Conservation (phyloP, 2,329 filamentous ascomycete species). For the Alternaria brassicicola region DNA sequence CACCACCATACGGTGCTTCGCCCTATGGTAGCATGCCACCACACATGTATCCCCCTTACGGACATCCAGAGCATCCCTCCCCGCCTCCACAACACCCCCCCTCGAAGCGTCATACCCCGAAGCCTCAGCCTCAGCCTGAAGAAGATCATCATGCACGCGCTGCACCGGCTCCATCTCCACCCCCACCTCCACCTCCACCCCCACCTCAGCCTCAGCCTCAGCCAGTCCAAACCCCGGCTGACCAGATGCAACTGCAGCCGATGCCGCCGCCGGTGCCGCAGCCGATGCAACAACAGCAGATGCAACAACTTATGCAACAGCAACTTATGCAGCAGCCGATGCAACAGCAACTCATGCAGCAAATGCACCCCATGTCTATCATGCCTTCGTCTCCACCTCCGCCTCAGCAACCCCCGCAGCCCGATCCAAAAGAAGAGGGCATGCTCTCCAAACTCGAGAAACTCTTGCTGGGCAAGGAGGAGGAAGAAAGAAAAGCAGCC, state of each 20-base stretch:
- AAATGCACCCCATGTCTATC: slow-evolving; percentile 11
- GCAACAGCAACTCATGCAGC: slow-evolving; percentile 12
- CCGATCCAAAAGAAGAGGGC: slow-evolving; percentile 36
- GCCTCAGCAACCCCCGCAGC: slow-evolving; percentile 28
- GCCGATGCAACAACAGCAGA: slow-evolving; percentile 8
- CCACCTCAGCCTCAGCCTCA: slow-evolving; percentile 27
- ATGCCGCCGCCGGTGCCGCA: slow-evolving; percentile 8
- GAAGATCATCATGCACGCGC: slow-evolving; percentile 31
- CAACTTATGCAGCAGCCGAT: slow-evolving; percentile 13
- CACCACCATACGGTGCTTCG: slow-evolving; percentile 33
- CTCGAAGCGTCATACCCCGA: slow-evolving; percentile 39
- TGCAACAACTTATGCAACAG: slow-evolving; percentile 12
- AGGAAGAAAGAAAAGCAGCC: slow-evolving; percentile 36
- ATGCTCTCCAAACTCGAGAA: slow-evolving; percentile 42
- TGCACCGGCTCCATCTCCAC: slow-evolving; percentile 23
- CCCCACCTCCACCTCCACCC: background rate
- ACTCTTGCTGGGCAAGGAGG: slow-evolving; percentile 38
- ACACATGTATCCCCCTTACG: slow-evolving; percentile 36
- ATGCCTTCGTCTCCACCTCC: slow-evolving; percentile 25
- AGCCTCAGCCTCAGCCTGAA: slow-evolving; percentile 33
- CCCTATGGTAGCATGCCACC: slow-evolving; percentile 39
- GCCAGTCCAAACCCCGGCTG: slow-evolving; percentile 15
- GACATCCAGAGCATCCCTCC: slow-evolving; percentile 27
- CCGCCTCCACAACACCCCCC: slow-evolving; percentile 35
- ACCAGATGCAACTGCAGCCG: slow-evolving; percentile 13